Percentiles rank a stretch among this genome's conserved stretches.
These are phyloP conservation scores for Rhizoclosmatium sp. DNA, from an alignment of 192 early-diverging fungal species.

Conservation along the genomic window DNA sequence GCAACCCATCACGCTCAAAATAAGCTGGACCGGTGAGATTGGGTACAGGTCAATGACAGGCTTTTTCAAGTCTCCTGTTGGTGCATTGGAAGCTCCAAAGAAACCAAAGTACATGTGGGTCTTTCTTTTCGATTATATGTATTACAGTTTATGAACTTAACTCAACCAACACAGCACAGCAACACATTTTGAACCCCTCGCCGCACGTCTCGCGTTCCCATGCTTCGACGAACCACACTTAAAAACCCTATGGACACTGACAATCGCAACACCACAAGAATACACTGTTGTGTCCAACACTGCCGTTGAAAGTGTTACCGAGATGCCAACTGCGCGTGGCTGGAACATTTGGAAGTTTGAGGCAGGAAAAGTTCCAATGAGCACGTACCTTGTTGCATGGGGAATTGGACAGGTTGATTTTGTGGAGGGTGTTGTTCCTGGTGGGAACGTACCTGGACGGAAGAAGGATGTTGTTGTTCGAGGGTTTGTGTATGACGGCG, in stretches of 20 bases:
- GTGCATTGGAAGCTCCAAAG: background rate
- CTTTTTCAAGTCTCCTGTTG: slow-evolving; percentile 23
- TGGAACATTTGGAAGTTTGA: slow-evolving; percentile 46
- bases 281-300: slow-evolving; percentile 64
- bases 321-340: background rate
- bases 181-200: slow-evolving; percentile 56
- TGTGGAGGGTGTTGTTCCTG: background rate
- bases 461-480: slow-evolving; percentile 44
- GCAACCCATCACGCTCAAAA: slow-evolving; percentile 8
- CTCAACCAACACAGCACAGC: slow-evolving; percentile 6
- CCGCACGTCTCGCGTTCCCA: slow-evolving; percentile 51
- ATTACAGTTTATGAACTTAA: no score
- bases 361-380: slow-evolving; percentile 33
- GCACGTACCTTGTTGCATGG: slow-evolving; percentile 60
- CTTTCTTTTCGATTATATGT: no score
- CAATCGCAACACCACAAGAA: slow-evolving; percentile 45
- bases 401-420: background rate
- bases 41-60: slow-evolving; percentile 16
- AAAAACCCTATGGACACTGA: slow-evolving; percentile 65
- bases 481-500: slow-evolving; percentile 58
- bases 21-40: slow-evolving; percentile 25
- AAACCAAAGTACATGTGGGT: slow-evolving; percentile 9
- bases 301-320: slow-evolving; percentile 39
- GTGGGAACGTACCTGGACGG: no score
- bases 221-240: slow-evolving; percentile 60